Evolutionary conservation across 2,329 filamentous ascomycete species (phyloP).

Genomic region (Botrytis squamosa): DNA sequence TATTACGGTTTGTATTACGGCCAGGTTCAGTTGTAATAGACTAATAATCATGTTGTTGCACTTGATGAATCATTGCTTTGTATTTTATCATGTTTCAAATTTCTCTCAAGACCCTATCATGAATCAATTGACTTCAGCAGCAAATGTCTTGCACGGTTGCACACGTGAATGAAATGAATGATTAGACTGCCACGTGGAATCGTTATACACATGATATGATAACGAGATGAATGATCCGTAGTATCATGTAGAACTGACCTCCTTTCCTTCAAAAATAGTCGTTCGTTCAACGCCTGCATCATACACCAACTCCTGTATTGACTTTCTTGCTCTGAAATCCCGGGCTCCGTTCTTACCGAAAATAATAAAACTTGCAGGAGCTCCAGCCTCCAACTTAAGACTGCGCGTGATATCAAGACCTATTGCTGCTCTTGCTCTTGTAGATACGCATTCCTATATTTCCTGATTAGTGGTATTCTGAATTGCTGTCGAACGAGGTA

Average conservation of each 20-base stretch:
- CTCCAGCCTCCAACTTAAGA: slow-evolving; percentile 30
- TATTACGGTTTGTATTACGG: neutral
- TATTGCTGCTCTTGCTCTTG: slow-evolving; percentile 36
- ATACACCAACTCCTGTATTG: slow-evolving; percentile 35
- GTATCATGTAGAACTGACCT: slow-evolving; percentile 15
- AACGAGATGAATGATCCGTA: neutral
- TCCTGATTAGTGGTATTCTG: slow-evolving; percentile 19
- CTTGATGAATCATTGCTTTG: neutral
- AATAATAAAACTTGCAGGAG: slow-evolving; percentile 36
- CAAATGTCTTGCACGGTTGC: slow-evolving; percentile 5
- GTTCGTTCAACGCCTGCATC: slow-evolving; percentile 34
- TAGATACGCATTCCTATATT: slow-evolving; percentile 37
- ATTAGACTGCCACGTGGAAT: slow-evolving; percentile 13
- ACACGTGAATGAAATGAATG: slow-evolving; percentile 13
- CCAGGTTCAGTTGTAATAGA: neutral
- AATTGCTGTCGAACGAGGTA: neutral
- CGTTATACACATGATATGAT: neutral
- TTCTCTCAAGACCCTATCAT: neutral
- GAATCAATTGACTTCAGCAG: neutral
- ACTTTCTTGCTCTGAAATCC: slow-evolving; percentile 33
- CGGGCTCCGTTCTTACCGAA: slow-evolving; percentile 27
- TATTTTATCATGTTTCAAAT: neutral
- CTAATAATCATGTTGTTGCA: neutral
- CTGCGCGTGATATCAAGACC: slow-evolving; percentile 27
- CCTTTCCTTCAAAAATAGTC: slow-evolving; percentile 32